Evolutionary conservation across 1,284 basidiomycete species (phyloP).

Genomic region (Ceratobasidium sp.): DNA sequence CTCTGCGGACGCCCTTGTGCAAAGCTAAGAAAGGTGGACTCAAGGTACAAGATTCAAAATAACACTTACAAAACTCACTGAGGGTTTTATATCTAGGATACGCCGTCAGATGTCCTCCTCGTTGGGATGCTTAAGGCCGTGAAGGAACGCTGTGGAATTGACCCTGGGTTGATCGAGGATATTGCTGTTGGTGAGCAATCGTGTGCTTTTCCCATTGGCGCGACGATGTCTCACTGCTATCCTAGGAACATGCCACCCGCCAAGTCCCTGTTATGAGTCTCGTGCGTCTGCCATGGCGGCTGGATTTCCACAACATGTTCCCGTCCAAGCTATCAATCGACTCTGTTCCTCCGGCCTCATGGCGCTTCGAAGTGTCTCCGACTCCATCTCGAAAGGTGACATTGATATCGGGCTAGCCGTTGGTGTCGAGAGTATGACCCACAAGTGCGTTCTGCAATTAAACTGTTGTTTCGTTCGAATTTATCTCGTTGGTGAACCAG

Average conservation of each 20-base stretch:
- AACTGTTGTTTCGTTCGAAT: not conserved
- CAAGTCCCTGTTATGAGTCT: constrained; percentile 77
- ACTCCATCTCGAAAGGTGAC: constrained; percentile 79
- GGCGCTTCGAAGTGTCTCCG: constrained; percentile 83
- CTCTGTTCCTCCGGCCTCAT: constrained; percentile 89
- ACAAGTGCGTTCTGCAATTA: constrained; percentile 67
- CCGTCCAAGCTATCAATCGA: constrained; percentile 84
- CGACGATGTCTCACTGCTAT: not conserved
- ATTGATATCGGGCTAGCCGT: constrained; percentile 78
- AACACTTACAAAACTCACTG: not conserved
- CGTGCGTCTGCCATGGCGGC: constrained; percentile 84
- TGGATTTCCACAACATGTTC: constrained; percentile 81
- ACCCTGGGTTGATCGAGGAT: constrained; percentile 77
- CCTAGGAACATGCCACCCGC: constrained; percentile 85
- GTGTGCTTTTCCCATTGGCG: not conserved
- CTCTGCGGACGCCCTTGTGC: constrained; percentile 83
- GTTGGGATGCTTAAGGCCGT: constrained; percentile 74
- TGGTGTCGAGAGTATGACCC: constrained; percentile 87
- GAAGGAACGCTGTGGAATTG: constrained; percentile 64
- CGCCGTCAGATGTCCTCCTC: constrained; percentile 79
- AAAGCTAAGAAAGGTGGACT: constrained; percentile 83
- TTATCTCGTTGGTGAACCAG: constrained; percentile 58
- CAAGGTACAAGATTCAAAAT: constrained; percentile 58
- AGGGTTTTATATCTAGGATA: constrained; percentile 58
- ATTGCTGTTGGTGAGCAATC: constrained; percentile 77